Percentiles rank a stretch among this genome's conserved stretches.
phyloP scores from a whole-genome alignment of 192 early-diverging fungal species.

The Gryganskiella cystojenkinii region DNA sequence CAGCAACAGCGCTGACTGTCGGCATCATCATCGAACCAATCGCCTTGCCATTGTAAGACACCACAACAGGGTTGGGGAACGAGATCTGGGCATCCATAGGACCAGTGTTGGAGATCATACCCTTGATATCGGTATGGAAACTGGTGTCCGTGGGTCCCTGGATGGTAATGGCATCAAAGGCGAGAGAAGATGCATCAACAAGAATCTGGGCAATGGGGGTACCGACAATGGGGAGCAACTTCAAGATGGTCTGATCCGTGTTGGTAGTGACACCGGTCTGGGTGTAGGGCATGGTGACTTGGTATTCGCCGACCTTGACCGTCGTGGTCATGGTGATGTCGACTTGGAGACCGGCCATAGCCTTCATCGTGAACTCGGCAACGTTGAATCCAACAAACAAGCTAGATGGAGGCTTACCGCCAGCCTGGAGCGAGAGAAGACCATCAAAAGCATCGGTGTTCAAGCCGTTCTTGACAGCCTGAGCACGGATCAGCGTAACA shows the following conservation, averaged over 20 bases:
- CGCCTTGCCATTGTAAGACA: conserved; percentile 45
- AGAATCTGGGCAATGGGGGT: conserved; percentile 59
- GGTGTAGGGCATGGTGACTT: conserved; percentile 31
- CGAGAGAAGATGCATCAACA: conserved; percentile 37
- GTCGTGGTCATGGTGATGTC: conserved; percentile 49
- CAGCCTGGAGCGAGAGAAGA: conserved; percentile 38
- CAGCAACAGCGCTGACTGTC: conserved; percentile 35
- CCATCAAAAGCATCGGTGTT: conserved; percentile 53
- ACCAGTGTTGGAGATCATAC: conserved; percentile 57
- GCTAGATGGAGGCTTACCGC: conserved; percentile 19
- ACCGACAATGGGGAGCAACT: conserved; percentile 57
- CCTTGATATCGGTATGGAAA: conserved; percentile 52
- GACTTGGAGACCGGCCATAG: conserved; percentile 51
- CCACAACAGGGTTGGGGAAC: conserved; percentile 53
- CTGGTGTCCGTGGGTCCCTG: conserved; percentile 39
- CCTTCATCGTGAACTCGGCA: conserved; percentile 40
- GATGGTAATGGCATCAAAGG: conserved; percentile 47
- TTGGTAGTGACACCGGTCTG: conserved; percentile 51
- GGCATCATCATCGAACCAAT: conserved; percentile 55
- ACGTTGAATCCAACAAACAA: conserved; percentile 54
- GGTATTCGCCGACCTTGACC: conserved; percentile 57
- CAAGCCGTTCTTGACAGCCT: conserved; percentile 44
- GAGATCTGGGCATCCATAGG: conserved; percentile 57
- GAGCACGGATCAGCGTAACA: conserved; percentile 48
- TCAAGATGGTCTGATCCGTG: conserved; percentile 49